phyloP scores from a whole-genome alignment of 106 monocot genomes.

The Dendrobium officinale region DNA sequence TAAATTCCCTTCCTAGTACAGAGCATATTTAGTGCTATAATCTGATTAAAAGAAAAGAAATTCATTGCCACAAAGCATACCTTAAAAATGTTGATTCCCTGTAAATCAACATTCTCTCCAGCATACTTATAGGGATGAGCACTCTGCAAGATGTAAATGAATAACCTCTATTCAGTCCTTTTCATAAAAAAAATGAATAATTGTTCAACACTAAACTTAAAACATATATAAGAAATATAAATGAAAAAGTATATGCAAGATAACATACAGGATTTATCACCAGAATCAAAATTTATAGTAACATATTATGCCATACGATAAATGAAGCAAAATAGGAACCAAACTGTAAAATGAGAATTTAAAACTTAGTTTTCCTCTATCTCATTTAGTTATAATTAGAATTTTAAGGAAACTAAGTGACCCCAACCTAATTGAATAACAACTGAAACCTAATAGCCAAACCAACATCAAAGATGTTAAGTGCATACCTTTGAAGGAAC shows the following conservation, averaged over 20 bases:
- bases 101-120: slow-evolving; percentile 84
- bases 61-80: slow-evolving; percentile 16
- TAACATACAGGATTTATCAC: too few species aligned
- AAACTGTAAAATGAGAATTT: too few species aligned
- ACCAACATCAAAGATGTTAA: not conserved
- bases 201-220: not conserved
- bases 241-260: not conserved
- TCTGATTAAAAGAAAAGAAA: not conserved
- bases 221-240: not conserved
- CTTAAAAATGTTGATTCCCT: slow-evolving; percentile 79
- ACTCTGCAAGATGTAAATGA: slow-evolving; percentile 37
- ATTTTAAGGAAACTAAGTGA: too few species aligned
- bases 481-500: slow-evolving; percentile 54
- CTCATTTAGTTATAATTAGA: too few species aligned
- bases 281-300: too few species aligned
- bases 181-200: not conserved
- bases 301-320: too few species aligned
- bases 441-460: too few species aligned
- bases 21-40: not conserved
- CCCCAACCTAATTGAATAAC: too few species aligned
- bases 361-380: too few species aligned
- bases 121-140: slow-evolving; percentile 76
- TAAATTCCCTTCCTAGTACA: not conserved
- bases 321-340: too few species aligned
- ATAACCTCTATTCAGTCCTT: not conserved